phyloP scores from a whole-genome alignment of 108 stramenopile genomes.

The Discostella pseudostelligera region DNA sequence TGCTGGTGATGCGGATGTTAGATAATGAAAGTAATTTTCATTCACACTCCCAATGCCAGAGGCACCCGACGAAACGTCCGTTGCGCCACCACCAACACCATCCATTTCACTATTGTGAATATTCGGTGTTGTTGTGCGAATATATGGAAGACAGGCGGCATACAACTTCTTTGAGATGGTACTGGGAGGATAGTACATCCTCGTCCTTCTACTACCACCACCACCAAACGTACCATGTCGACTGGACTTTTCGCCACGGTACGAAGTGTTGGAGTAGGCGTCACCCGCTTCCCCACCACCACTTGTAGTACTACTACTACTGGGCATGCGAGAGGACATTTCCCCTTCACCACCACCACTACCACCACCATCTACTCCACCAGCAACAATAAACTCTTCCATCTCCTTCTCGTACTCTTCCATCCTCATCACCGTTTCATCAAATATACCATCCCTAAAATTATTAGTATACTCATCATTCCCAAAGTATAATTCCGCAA shows the following conservation, averaged over 20 bases:
- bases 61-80: not conserved
- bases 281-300: slow-evolving; percentile 21
- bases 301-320: not conserved
- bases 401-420: slow-evolving; percentile 24
- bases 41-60: not conserved
- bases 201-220: slow-evolving; percentile 8
- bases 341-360: slow-evolving; percentile 31
- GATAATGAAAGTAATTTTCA: slow-evolving; percentile 25
- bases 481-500: slow-evolving; percentile 66
- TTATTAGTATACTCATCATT: slow-evolving; percentile 30
- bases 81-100: not conserved
- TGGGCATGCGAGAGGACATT: not conserved
- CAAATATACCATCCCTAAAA: slow-evolving; percentile 46
- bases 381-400: slow-evolving; percentile 25
- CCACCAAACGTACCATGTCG: slow-evolving; percentile 7
- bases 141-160: slow-evolving; percentile 38
- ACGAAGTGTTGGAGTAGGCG: slow-evolving; percentile 40
- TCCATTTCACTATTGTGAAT: slow-evolving; percentile 2
- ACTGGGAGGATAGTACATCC: slow-evolving; percentile 15
- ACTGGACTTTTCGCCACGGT: slow-evolving; percentile 34
- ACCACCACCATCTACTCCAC: slow-evolving; percentile 13
- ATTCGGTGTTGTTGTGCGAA: slow-evolving; percentile 31
- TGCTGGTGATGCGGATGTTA: slow-evolving; percentile 70
- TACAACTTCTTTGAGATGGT: slow-evolving; percentile 39
- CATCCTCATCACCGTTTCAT: slow-evolving; percentile 19